These are phyloP conservation scores for Coniferiporia sulphurascens DNA, from an alignment of 1,284 basidiomycete species.

Conservation along the genomic window DNA sequence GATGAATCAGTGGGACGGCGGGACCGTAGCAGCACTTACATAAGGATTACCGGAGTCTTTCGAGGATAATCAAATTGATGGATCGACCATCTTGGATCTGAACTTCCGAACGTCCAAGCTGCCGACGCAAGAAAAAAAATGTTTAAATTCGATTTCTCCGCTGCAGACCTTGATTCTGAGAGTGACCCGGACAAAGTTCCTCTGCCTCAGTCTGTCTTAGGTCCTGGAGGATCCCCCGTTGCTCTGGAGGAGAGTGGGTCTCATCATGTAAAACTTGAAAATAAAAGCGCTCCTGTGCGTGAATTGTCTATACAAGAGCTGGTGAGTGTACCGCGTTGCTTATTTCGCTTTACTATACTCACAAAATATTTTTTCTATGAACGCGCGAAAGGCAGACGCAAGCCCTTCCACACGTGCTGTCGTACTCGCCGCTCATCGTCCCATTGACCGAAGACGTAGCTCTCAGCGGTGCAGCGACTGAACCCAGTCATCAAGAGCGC, in stretches of 20 bases:
- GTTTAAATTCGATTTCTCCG: slow-evolving; percentile 24
- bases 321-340: slow-evolving; percentile 1
- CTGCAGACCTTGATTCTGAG: slow-evolving; percentile 13
- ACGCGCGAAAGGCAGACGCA: slow-evolving; percentile 18
- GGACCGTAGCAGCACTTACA: too few relatives aligned
- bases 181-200: background rate
- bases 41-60: too few relatives aligned
- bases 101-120: too few relatives aligned
- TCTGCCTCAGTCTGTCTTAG: background rate
- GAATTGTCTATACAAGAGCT: slow-evolving; percentile 15
- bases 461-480: background rate
- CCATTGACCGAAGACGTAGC: slow-evolving; percentile 1
- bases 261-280: background rate
- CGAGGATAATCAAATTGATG: too few relatives aligned
- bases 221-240: background rate
- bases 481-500: background rate
- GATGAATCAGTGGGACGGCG: too few relatives aligned
- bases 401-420: slow-evolving; percentile 19
- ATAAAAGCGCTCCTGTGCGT: slow-evolving; percentile 11
- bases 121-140: slow-evolving; percentile 8
- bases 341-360: background rate
- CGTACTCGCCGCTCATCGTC: slow-evolving; percentile 19
- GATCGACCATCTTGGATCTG: too few relatives aligned
- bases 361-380: slow-evolving; percentile 2
- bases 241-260: background rate